phyloP scores from a whole-genome alignment of 805 yeast species.

The Wickerhamomyces bovis region DNA sequence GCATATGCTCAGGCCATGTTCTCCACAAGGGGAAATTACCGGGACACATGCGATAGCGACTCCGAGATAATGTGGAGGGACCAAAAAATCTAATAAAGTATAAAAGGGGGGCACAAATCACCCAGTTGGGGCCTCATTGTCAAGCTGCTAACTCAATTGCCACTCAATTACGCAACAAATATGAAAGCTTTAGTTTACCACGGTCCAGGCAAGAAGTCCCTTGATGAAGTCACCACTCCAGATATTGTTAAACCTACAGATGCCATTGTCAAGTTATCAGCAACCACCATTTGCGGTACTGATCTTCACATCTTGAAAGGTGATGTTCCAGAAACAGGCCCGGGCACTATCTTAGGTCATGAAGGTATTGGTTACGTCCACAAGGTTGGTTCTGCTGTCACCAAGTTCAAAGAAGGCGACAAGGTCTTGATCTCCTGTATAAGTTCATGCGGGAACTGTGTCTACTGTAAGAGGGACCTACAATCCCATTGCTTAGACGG shows the following conservation, averaged over 20 bases:
- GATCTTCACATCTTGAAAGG: conserved; percentile 61
- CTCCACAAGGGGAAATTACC: not conserved
- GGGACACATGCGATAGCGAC: not conserved
- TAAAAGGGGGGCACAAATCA: not conserved
- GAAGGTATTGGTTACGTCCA: conserved; percentile 54
- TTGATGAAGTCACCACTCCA: conserved; percentile 38
- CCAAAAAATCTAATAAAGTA: not conserved
- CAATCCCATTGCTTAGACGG: conserved; percentile 58
- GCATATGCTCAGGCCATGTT: too few relatives aligned
- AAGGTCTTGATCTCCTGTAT: conserved; percentile 60
- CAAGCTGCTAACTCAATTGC: not conserved
- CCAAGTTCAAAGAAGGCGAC: conserved; percentile 48
- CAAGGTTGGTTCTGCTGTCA: conserved; percentile 43
- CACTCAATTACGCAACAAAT: too few relatives aligned
- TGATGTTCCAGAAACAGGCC: conserved; percentile 46
- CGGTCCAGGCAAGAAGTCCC: conserved; percentile 36
- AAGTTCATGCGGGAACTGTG: conserved; percentile 55
- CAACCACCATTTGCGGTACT: conserved; percentile 61
- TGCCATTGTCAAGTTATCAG: conserved; percentile 48
- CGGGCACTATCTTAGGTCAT: conserved; percentile 50
- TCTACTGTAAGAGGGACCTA: conserved; percentile 46
- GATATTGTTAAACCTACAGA: conserved; percentile 40
- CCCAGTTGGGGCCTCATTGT: not conserved
- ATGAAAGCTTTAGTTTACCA: conserved; percentile 45
- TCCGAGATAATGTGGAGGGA: not conserved